A percentile compares a stretch with the other conserved stretches of the same genome.
Evolutionary conservation across 805 yeast genomes (phyloP).

Genomic region (Candida pseudofarinosa): DNA sequence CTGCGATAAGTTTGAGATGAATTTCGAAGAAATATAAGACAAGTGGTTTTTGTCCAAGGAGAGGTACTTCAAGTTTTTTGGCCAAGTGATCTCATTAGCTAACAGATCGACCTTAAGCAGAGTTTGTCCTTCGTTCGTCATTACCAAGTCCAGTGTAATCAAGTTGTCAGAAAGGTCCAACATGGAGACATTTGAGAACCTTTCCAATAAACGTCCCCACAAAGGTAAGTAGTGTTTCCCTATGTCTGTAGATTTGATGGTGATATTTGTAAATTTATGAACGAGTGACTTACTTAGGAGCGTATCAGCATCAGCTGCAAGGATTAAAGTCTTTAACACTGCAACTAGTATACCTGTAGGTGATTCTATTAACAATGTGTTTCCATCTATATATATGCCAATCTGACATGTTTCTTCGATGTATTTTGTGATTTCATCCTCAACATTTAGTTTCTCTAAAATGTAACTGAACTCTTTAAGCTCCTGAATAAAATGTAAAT

Average conservation of each 20-base stretch:
- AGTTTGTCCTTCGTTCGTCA: conserved; percentile 1
- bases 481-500: conserved; percentile 16
- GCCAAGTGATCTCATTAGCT: conserved; percentile 13
- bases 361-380: conserved; percentile 21
- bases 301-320: conserved; percentile 13
- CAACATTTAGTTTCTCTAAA: conserved; percentile 12
- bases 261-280: conserved; percentile 16
- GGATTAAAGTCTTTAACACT: conserved; percentile 24
- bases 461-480: conserved; percentile 16
- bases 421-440: conserved; percentile 10
- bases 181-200: conserved; percentile 16
- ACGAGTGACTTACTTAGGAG: conserved; percentile 8
- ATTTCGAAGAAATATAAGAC: conserved; percentile 12
- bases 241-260: conserved; percentile 30
- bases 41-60: conserved; percentile 24
- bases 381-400: conserved; percentile 24
- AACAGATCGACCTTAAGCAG: conserved; percentile 3
- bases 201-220: conserved; percentile 29
- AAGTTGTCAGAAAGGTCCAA: conserved; percentile 26
- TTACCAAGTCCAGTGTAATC: conserved; percentile 8
- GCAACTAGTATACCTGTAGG: conserved; percentile 30
- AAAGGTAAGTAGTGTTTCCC: conserved; percentile 26
- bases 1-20: conserved; percentile 22
- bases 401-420: conserved; percentile 15
- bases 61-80: conserved; percentile 19